phyloP scores from a whole-genome alignment of 768 basidiomycete genomes.

The Mycena rosella region DNA sequence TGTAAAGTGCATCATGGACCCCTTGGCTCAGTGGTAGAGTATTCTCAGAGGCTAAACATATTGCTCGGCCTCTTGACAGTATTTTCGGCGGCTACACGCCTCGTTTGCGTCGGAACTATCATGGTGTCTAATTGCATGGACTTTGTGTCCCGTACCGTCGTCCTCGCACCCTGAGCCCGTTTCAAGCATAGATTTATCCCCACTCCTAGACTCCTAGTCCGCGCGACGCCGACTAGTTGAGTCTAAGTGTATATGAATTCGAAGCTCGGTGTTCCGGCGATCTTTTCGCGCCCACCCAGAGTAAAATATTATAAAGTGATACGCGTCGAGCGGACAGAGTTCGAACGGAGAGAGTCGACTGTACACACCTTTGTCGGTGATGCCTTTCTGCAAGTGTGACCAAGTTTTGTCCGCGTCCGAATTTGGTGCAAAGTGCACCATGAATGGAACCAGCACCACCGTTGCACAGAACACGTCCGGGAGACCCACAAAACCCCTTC shows the following conservation, averaged over 20 bases:
- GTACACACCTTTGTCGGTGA: not conserved
- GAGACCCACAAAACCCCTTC: conserved; percentile 64
- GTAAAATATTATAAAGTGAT: not conserved
- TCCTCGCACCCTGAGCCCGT: not conserved
- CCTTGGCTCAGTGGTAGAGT: conserved; percentile 7
- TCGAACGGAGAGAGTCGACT: not conserved
- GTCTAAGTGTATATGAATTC: conserved; percentile 6
- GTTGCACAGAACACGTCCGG: conserved; percentile 52
- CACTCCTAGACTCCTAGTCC: not conserved
- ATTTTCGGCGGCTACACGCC: too few relatives aligned
- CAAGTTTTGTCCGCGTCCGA: conserved; percentile 13
- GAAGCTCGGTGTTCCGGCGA: conserved; percentile 5
- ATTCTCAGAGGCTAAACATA: not conserved
- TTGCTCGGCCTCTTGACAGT: too few relatives aligned
- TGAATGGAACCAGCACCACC: conserved; percentile 62
- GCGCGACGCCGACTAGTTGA: too few relatives aligned
- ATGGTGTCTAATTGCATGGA: not conserved
- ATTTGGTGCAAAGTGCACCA: conserved; percentile 43
- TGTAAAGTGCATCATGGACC: not conserved
- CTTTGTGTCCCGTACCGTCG: not conserved
- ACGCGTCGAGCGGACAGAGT: not conserved
- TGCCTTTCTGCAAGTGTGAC: not conserved
- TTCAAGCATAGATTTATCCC: too few relatives aligned
- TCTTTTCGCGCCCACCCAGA: conserved; percentile 5
- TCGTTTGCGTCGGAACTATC: too few relatives aligned